phyloP scores from a whole-genome alignment of 805 yeast genomes.

The Monosporozyma aquatica region DNA sequence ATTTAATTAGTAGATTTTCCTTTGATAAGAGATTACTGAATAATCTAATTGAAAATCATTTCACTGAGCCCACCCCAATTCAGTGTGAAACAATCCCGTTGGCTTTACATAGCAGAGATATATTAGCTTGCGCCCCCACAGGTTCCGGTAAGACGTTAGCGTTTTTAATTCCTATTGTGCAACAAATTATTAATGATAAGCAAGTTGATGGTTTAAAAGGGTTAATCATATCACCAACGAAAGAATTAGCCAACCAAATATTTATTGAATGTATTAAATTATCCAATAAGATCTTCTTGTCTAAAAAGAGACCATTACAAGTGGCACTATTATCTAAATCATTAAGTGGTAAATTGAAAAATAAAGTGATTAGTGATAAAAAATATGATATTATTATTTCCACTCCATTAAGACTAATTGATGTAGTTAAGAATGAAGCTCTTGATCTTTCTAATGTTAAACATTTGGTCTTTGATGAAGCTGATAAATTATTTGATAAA shows the following conservation, averaged over 20 bases:
- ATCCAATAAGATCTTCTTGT: conserved; percentile 33
- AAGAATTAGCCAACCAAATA: conserved; percentile 85
- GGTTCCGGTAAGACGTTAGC: conserved; percentile 97
- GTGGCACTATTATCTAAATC: conserved; percentile 64
- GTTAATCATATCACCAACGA: conserved; percentile 83
- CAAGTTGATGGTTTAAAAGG: conserved; percentile 50
- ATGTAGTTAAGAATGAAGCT: conserved; percentile 53
- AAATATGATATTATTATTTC: conserved; percentile 75
- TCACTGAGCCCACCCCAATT: conserved; percentile 83
- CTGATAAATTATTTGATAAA: conserved; percentile 83
- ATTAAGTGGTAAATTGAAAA: conserved; percentile 55
- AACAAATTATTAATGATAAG: conserved; percentile 27
- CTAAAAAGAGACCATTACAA: conserved; percentile 42
- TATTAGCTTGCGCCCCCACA: conserved; percentile 93
- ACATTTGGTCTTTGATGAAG: conserved; percentile 84
- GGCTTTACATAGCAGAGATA: conserved; percentile 57
- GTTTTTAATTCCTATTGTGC: conserved; percentile 69
- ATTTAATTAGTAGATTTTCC: conserved; percentile 58
- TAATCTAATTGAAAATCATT: conserved; percentile 61
- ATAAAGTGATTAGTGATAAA: conserved; percentile 46
- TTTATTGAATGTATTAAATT: conserved; percentile 56
- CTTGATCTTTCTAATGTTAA: conserved; percentile 59
- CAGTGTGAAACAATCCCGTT: conserved; percentile 87
- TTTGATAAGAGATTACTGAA: conserved; percentile 44
- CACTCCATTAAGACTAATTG: conserved; percentile 84